phyloP scores from a whole-genome alignment of 768 basidiomycete genomes.

The Russula foetens region DNA sequence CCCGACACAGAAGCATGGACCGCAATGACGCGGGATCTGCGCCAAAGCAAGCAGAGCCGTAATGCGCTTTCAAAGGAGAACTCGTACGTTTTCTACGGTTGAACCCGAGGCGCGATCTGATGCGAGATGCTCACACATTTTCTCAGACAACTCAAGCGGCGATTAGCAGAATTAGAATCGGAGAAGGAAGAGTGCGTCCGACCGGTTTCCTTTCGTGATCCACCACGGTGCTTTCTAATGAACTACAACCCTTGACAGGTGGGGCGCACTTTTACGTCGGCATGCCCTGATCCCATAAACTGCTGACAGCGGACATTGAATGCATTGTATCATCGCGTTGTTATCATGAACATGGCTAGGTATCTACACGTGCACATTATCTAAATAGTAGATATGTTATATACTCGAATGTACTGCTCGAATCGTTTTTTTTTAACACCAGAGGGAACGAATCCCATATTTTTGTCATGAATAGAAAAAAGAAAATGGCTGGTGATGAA shows the following conservation, averaged over 20 bases:
- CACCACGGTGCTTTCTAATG: neutral
- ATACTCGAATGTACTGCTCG: constrained; percentile 8
- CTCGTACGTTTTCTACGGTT: constrained; percentile 41
- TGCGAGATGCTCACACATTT: constrained; percentile 11
- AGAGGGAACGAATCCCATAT: neutral
- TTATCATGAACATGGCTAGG: constrained; percentile 6
- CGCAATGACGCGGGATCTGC: constrained; percentile 67
- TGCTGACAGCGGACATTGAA: neutral
- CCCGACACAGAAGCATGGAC: constrained; percentile 78
- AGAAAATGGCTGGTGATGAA: neutral
- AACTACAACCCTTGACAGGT: constrained; percentile 35
- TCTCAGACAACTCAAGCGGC: constrained; percentile 58
- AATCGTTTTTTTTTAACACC: neutral
- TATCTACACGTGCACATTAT: constrained; percentile 14
- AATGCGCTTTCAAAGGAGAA: constrained; percentile 76
- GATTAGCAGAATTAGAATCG: constrained; percentile 59
- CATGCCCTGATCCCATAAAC: constrained; percentile 37
- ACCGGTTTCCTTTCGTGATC: neutral
- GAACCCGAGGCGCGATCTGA: neutral
- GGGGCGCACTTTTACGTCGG: constrained; percentile 50
- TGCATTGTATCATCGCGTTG: constrained; percentile 11
- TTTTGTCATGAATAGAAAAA: neutral
- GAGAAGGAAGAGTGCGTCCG: constrained; percentile 71
- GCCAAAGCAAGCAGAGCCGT: constrained; percentile 63
- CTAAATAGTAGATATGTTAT: constrained; percentile 19